phyloP scores from a whole-genome alignment of 176 grass and related monocot genomes.

The Paspalum vaginatum region DNA sequence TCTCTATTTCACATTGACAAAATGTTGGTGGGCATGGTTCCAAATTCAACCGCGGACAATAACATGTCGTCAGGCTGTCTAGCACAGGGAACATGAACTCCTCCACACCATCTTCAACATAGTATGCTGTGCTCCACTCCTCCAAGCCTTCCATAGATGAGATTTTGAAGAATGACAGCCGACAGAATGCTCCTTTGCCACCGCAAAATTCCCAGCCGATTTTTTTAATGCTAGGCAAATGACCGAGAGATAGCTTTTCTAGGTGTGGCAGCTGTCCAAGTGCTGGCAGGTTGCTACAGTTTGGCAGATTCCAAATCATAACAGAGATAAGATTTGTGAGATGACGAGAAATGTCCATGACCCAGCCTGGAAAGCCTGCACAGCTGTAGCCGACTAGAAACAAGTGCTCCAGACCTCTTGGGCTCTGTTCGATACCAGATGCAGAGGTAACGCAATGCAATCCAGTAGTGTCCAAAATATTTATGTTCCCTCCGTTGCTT shows the following conservation, averaged over 20 bases:
- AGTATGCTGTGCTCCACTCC: constrained; percentile 7
- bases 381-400: background rate
- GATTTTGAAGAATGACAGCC: background rate
- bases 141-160: background rate
- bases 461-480: no score
- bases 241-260: accelerated
- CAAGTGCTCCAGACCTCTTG: background rate
- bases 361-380: background rate
- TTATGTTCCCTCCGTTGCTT: no score
- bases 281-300: background rate
- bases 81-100: constrained; percentile 19
- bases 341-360: background rate
- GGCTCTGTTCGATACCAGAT: no score
- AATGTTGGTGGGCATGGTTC: background rate
- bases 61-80: accelerated
- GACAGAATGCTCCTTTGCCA: background rate
- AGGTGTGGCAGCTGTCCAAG: constrained; percentile 6
- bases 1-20: accelerated
- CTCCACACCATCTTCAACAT: background rate
- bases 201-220: background rate
- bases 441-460: no score
- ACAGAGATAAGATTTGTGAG: background rate
- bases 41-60: background rate
- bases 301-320: accelerated
- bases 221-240: background rate